phyloP scores from a whole-genome alignment of 257 asterid genomes.

The Cinchona pubescens region DNA sequence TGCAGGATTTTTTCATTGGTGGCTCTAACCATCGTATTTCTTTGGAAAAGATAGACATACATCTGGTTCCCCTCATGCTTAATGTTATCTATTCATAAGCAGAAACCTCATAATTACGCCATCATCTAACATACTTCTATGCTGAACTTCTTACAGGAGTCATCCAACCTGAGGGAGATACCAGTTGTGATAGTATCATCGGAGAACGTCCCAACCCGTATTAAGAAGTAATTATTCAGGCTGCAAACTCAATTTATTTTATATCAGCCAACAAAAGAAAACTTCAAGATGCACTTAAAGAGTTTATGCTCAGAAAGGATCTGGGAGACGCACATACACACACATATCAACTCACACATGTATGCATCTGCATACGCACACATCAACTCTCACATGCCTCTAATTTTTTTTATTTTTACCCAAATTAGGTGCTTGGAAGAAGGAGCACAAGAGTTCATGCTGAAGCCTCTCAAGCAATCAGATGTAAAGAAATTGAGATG shows the following conservation, averaged over 20 bases:
- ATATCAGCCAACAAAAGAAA: neutral
- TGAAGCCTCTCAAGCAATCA: conserved; percentile 43
- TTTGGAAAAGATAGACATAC: too few relatives aligned
- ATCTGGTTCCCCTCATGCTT: too few relatives aligned
- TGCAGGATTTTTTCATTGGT: too few relatives aligned
- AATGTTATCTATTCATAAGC: neutral
- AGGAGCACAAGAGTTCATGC: conserved; percentile 39
- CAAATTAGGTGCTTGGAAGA: conserved; percentile 35
- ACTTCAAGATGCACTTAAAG: neutral
- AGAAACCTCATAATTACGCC: too few relatives aligned
- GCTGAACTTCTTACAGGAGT: conserved; percentile 35
- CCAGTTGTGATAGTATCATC: conserved; percentile 42
- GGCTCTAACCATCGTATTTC: too few relatives aligned
- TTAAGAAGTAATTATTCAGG: conserved; percentile 25
- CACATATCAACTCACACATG: neutral
- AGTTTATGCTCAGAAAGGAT: neutral
- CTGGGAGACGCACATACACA: too few relatives aligned
- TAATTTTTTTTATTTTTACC: neutral
- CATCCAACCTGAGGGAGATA: conserved; percentile 35
- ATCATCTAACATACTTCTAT: neutral
- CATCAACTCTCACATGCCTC: neutral
- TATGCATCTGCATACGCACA: too few relatives aligned
- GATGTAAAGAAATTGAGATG: conserved; percentile 38
- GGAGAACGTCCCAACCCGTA: conserved; percentile 31
- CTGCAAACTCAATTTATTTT: conserved; percentile 4